Base-by-base conservation (phyloP, 1,139 yeast genomes). In the Yamadazyma conglobata region DNA sequence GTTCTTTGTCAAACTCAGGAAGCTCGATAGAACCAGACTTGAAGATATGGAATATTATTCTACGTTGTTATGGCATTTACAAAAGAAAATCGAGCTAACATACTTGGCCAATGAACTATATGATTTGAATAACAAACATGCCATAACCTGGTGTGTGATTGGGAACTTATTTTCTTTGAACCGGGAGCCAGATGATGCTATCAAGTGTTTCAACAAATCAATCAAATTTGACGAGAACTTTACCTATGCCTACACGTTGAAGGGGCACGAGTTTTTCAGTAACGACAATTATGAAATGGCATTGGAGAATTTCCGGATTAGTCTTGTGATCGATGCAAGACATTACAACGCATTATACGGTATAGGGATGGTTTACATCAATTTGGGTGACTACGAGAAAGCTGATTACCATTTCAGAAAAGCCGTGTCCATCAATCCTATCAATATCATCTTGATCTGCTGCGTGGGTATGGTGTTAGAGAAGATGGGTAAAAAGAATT, bases 321-420 rank as follows among this genome's bases (percentile, higher is more conserved):
- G 96, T 7, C 68, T 91, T 27, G 61, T 83, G 11, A 70, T 80
- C 26, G 95, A 91, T 48, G 70, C 81, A 29, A 70, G 91, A 36
- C 96, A 88, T 54, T 91, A 89, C 56, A 91, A 91, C 58, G 97
- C 98, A 0, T 78, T 91, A 50, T 93, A 91, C 50, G 98, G 98
- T 14, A 74, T 93, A 37, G 98, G 98, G 6, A 88, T 88, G 94
- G 94, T 89, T 23, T 85, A 83, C 54, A 72, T 88, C 54, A 85
- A 88, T 47, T 61, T 88, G 32, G 97, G 96, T 3, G 89, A 87
- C 47, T 79, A 79, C 47, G 78, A 73, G 26, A 78, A 79, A 48
- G 96, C 98, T 0, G 91, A 88, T 47, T 74, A 79, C 40, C 95
- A 88, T 56, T 88, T 91, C 62, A 66, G 87, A 30, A 84, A 83